A percentile compares a stretch with the other conserved stretches of the same genome.
Conservation (phyloP, 768 basidiomycete species). For the Rubroboletus satanas region DNA sequence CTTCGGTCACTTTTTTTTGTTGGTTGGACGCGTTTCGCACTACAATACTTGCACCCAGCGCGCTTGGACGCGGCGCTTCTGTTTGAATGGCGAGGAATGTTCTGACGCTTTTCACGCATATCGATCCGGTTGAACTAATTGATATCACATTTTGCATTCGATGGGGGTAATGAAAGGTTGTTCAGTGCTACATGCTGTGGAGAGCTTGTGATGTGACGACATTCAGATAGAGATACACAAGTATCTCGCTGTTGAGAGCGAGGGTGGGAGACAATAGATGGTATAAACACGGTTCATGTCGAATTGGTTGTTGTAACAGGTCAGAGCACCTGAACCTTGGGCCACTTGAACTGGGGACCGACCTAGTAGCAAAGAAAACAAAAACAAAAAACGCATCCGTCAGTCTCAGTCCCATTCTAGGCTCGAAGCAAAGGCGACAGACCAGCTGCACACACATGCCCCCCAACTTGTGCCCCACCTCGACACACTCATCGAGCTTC, state of each 20-base stretch:
- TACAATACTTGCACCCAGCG: slow-evolving; percentile 24
- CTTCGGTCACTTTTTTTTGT: slow-evolving; percentile 4
- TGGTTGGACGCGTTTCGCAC: slow-evolving; percentile 12
- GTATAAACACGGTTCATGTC: background rate
- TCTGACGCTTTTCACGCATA: slow-evolving; percentile 5
- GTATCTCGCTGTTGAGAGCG: slow-evolving; percentile 39
- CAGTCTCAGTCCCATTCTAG: background rate
- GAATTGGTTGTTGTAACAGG: background rate
- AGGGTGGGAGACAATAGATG: slow-evolving; percentile 10
- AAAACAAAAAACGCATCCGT: background rate
- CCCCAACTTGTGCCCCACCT: slow-evolving; percentile 84
- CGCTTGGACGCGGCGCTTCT: slow-evolving; percentile 12
- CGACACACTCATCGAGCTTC: slow-evolving; percentile 68
- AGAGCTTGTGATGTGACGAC: slow-evolving; percentile 27
- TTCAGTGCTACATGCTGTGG: slow-evolving; percentile 35
- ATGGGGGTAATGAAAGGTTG: background rate
- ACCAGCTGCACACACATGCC: slow-evolving; percentile 83
- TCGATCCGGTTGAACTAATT: slow-evolving; percentile 7
- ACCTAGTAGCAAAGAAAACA: slow-evolving; percentile 33
- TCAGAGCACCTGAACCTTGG: slow-evolving; percentile 48
- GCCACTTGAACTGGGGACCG: slow-evolving; percentile 55
- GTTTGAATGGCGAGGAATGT: slow-evolving; percentile 12
- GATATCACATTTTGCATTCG: slow-evolving; percentile 20
- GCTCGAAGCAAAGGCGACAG: slow-evolving; percentile 11
- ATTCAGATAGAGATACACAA: slow-evolving; percentile 26